Conservation (phyloP, 2,329 filamentous ascomycete species). For the Penicillium sp. region DNA sequence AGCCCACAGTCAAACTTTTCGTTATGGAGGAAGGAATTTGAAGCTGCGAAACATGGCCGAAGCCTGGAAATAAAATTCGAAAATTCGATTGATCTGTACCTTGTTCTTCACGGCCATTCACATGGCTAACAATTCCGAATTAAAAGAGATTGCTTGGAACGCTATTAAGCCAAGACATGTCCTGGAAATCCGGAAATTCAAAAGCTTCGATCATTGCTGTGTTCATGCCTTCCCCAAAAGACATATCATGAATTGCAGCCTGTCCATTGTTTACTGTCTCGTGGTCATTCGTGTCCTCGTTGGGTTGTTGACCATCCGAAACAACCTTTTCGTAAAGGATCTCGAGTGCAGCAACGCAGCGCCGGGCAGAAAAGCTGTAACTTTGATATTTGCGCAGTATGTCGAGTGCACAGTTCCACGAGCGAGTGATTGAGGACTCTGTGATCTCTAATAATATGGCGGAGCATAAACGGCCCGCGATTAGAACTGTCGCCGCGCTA, state of each 20-base stretch:
- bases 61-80: no score
- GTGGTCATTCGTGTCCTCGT: conserved; percentile 3
- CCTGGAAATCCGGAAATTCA: conserved; percentile 36
- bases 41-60: no score
- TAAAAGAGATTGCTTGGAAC: conserved; percentile 37
- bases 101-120: no score
- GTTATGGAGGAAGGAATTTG: no score
- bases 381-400: conserved; percentile 37
- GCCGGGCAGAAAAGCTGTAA: conserved; percentile 36
- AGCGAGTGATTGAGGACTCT: conserved; percentile 26
- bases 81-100: no score
- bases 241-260: conserved; percentile 25
- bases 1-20: no score
- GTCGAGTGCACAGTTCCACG: conserved; percentile 35
- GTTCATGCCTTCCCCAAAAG: conserved; percentile 33
- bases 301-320: conserved; percentile 19
- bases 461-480: conserved; percentile 37
- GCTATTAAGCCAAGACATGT: conserved; percentile 41
- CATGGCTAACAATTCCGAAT: no score
- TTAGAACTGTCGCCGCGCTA: conserved; percentile 40
- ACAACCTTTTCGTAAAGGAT: conserved; percentile 36
- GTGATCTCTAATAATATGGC: conserved; percentile 31
- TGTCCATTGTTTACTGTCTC: not conserved
- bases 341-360: conserved; percentile 37
- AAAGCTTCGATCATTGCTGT: conserved; percentile 29